Evolutionary conservation across 768 basidiomycete species (phyloP), one percentile per base, ranked within the genome.

Genomic region (Lactarius tabidus): DNA sequence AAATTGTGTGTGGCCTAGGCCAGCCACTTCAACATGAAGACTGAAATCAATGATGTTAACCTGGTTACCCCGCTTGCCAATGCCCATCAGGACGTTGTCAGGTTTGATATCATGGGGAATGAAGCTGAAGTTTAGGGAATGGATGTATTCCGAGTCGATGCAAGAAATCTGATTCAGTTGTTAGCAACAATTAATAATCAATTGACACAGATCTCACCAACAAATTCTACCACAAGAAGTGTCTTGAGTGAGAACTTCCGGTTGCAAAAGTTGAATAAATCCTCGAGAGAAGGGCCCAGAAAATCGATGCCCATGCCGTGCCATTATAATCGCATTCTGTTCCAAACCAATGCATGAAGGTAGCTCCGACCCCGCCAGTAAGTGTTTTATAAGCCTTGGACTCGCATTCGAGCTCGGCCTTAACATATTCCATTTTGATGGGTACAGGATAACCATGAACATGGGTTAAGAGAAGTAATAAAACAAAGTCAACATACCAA

Each of bases 31-130:
- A n/a, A n/a, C n/a, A n/a, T n/a, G n/a, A n/a, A 99, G 85, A 81
- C 97, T 94, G 62, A 97, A 97, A 74, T 97, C 95, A 75, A 96
- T 93, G 70, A 98, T 91, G 72, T 99, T 99, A 80, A 99, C 97
- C 78, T 99, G 97, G 75, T 98, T 99, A 69, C 97, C 96, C 71
- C 97, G 95, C 82, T 98, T 98, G 71, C 97, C 97, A 70, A 98
- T 98, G 52, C 96, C 96, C 96, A 99, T 99, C 75, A 99, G 79
- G 82, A 99, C 98, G 81, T 99, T 98, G 83, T 98, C 96, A 39
- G 97, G 97, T 77, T 99, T 99, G 85, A 99, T 97, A 75, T 99
- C 97, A 69, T 91, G 89, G 71, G 91, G 95, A 74, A 91, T 91
- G 77, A 99, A n/a, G n/a, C n/a, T n/a, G n/a, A n/a, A 98, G 82